Percentiles rank a stretch among this genome's conserved stretches.
phyloP scores from a whole-genome alignment of 2,329 filamentous ascomycete genomes.

The Dactylellina parvicollis region DNA sequence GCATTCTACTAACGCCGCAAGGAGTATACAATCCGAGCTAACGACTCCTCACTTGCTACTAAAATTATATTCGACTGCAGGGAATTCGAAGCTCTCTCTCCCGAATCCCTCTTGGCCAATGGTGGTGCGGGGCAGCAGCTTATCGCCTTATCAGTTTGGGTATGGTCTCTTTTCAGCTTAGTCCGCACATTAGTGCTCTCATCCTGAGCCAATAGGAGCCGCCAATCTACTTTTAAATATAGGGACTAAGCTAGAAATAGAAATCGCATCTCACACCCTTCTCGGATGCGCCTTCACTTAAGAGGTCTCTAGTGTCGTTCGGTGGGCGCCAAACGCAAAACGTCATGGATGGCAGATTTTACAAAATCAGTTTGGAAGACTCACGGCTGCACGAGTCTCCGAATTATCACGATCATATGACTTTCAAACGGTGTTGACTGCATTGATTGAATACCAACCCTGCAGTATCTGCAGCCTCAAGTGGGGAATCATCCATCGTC shows the following conservation, averaged over 20 bases:
- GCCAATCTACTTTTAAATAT: not conserved
- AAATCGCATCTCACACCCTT: constrained; percentile 18
- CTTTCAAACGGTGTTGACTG: not conserved
- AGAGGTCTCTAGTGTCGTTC: too few relatives aligned
- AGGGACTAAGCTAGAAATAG: constrained; percentile 13
- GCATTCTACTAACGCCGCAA: constrained; percentile 26
- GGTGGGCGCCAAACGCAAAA: not conserved
- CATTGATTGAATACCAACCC: not conserved
- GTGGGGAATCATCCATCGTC: not conserved
- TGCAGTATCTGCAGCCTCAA: constrained; percentile 1
- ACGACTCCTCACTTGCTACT: constrained; percentile 33
- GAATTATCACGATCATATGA: constrained; percentile 13
- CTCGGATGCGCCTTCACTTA: too few relatives aligned
- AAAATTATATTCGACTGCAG: constrained; percentile 22
- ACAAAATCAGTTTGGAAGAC: not conserved
- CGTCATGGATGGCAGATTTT: not conserved
- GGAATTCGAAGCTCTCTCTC: not conserved
- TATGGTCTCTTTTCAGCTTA: constrained; percentile 16
- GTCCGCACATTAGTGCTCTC: not conserved
- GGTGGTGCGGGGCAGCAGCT: constrained; percentile 46
- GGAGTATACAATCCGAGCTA: constrained; percentile 27
- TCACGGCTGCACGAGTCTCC: not conserved
- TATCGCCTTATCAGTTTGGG: constrained; percentile 45
- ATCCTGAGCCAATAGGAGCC: constrained; percentile 29
- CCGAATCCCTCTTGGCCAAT: constrained; percentile 26